phyloP scores from a whole-genome alignment of 345 rosid genomes.

The Hevea brasiliensis region DNA sequence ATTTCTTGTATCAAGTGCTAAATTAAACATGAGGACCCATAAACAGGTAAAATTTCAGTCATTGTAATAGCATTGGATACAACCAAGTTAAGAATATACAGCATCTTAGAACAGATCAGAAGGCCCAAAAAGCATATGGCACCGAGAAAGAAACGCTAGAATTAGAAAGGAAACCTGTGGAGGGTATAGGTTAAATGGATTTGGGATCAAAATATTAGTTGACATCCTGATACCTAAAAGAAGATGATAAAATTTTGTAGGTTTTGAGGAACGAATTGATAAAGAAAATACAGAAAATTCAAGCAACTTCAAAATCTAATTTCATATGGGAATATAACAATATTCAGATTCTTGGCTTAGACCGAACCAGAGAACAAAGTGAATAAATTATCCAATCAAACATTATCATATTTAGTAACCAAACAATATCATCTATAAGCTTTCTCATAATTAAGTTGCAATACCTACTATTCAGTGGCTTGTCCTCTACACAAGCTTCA shows the following conservation, averaged over 20 bases:
- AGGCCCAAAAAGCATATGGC: neutral
- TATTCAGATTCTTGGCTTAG: neutral
- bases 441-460: neutral
- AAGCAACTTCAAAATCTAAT: neutral
- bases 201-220: neutral
- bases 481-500: neutral
- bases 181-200: neutral
- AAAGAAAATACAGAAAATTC: neutral
- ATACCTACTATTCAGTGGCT: conserved; percentile 7
- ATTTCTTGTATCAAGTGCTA: neutral
- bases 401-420: neutral
- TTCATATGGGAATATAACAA: neutral
- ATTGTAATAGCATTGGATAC: neutral
- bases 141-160: neutral
- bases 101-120: neutral
- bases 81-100: neutral
- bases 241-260: no score
- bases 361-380: neutral
- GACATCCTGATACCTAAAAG: neutral
- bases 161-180: neutral
- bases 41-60: neutral
- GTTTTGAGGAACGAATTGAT: neutral
- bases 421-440: neutral
- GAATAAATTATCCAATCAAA: neutral
- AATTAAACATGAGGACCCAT: neutral